Evolutionary conservation across 768 basidiomycete genomes (phyloP).

Genomic region (Leccinum longicurvipes): DNA sequence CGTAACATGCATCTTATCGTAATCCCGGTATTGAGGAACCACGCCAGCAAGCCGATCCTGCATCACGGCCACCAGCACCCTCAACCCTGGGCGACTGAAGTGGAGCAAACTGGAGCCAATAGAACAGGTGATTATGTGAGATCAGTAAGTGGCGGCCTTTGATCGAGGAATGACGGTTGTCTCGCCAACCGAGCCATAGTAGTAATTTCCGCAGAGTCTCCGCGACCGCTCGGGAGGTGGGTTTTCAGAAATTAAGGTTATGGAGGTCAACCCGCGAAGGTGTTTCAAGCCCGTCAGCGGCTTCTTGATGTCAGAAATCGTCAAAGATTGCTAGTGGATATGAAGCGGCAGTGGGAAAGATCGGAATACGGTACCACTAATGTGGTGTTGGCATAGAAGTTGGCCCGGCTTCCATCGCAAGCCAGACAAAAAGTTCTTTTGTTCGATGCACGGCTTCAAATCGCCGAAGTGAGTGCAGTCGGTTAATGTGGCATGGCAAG

Average conservation of each 20-base stretch:
- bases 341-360: neutral
- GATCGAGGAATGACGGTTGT: neutral
- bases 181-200: neutral
- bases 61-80: neutral
- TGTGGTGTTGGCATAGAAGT: neutral
- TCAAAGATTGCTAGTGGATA: neutral
- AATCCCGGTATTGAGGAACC: neutral
- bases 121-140: neutral
- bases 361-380: neutral
- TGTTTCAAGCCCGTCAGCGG: neutral
- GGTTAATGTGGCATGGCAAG: neutral
- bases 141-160: neutral
- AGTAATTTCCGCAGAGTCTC: neutral
- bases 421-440: neutral
- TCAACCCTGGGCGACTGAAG: neutral
- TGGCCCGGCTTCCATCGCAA: neutral
- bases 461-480: neutral
- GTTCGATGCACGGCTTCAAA: neutral
- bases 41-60: neutral
- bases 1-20: neutral
- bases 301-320: neutral
- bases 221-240: neutral
- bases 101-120: neutral
- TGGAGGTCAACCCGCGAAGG: neutral
- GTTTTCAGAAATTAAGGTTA: neutral